Evolutionary conservation across 345 rosid species (phyloP).

Genomic region (Eucalyptus curtisii): DNA sequence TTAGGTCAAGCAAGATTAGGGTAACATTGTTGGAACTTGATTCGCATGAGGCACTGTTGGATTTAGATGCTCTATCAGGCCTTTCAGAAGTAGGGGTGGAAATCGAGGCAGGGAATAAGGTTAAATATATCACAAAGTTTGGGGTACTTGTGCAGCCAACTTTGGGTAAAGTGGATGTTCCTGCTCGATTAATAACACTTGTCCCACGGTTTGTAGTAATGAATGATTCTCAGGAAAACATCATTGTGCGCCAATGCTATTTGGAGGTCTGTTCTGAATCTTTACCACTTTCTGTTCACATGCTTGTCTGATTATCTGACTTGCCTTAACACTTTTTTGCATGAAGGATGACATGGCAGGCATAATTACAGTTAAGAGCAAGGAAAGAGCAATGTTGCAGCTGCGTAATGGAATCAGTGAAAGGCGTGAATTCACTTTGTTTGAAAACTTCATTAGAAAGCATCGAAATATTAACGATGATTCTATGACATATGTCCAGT

Average conservation of each 20-base stretch:
- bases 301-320: background rate
- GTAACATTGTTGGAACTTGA: conserved; percentile 40
- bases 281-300: background rate
- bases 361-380: conserved; percentile 30
- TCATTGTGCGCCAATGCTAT: conserved; percentile 63
- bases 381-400: conserved; percentile 35
- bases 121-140: conserved; percentile 48
- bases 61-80: conserved; percentile 84
- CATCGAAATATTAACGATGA: conserved; percentile 50
- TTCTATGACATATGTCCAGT: conserved; percentile 47
- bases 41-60: conserved; percentile 49
- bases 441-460: conserved; percentile 77
- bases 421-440: conserved; percentile 51
- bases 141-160: conserved; percentile 64
- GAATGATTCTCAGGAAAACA: conserved; percentile 55
- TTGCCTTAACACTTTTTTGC: background rate
- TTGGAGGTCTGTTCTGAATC: conserved; percentile 47
- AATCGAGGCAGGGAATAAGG: conserved; percentile 37
- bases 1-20: conserved; percentile 55
- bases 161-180: conserved; percentile 30
- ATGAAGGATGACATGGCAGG: conserved; percentile 59
- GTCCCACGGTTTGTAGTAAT: conserved; percentile 66
- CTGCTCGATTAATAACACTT: conserved; percentile 54
- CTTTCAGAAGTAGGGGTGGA: conserved; percentile 71
- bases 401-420: conserved; percentile 36